Evolutionary conservation across 2,329 filamentous ascomycete genomes (phyloP), one percentile per base, ranked within the genome.

Genomic region (Fonsecaea pugnacius): DNA sequence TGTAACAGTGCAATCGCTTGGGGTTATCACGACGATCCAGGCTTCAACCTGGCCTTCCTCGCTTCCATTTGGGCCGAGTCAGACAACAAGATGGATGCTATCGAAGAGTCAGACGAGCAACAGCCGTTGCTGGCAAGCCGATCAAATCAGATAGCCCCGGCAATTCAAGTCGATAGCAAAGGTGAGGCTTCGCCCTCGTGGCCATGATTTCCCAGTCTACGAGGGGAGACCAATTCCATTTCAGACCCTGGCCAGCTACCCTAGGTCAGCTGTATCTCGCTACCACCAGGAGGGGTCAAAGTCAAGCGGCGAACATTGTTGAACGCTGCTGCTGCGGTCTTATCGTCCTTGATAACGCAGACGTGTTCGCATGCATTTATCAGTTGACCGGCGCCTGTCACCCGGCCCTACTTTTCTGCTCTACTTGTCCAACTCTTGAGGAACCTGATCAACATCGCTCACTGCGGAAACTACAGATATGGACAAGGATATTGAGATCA

Each of bases 381-480:
- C 33, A 60, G 48, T 62, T 52, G 18, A 21, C 24, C 40, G 24
- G 18, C 38, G 52, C 27, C 38, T 40, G 48, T 27, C n/a, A 27
- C 6, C 60, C 5, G 50, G 18, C 27, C 35, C 16, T 21, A 3
- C 7, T 16, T 57, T 21, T 62, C 10, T 36, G 35, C 18, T 27
- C 27, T 51, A 14, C 52, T 32, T 32, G 12, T 43, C 30, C 51
- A 36, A 52, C 21, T 18, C 24, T 10, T 21, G 16, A 24, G 12
- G 43, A 10, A 24, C 21, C 21, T 48, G 43, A 48, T 33, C 53
- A 57, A 50, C 10, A 36, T 27, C 30, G 48, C 54, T 60, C 40
- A 62, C 30, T 9, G 57, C 78, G 78, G 60, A 77, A 78, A 62
- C 78, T 76, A 14, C 51, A 70, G 63, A 70, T 38, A 55, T 57